phyloP scores from a whole-genome alignment of 2,329 filamentous ascomycete species.

The Cladosporium sp. region DNA sequence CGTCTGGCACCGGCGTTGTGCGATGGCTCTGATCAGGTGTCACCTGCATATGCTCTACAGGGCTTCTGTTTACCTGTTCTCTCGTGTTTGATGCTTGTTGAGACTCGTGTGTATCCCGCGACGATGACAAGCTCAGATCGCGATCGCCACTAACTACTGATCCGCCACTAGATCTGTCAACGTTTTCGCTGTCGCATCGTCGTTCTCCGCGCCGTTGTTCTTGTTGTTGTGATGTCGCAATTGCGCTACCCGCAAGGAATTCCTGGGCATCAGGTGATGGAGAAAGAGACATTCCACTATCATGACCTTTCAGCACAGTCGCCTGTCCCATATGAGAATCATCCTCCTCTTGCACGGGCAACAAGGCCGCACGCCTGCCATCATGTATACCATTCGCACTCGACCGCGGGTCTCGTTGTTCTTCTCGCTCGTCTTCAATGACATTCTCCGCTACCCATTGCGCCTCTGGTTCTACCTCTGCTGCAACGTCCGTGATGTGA shows the following conservation, averaged over 20 bases:
- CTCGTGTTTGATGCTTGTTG: neutral
- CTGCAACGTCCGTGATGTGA: conserved; percentile 9
- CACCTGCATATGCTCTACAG: neutral
- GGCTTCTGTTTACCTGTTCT: neutral
- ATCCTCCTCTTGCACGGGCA: conserved; percentile 11
- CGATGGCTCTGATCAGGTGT: conserved; percentile 2
- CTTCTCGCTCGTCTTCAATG: conserved; percentile 21
- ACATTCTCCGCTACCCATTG: conserved; percentile 18
- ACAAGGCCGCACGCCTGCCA: neutral
- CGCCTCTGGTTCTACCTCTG: conserved; percentile 17
- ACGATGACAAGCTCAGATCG: neutral
- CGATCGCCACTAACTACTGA: too few species aligned
- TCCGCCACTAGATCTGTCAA: neutral
- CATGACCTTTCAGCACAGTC: neutral
- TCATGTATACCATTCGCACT: conserved; percentile 15
- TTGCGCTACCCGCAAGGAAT: neutral
- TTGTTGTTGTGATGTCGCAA: neutral
- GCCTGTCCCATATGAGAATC: neutral
- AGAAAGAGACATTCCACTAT: conserved; percentile 8
- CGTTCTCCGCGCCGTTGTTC: neutral
- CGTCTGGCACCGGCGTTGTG: neutral
- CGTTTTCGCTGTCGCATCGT: neutral
- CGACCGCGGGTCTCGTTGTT: conserved; percentile 15
- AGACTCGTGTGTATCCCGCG: neutral
- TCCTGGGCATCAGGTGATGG: conserved; percentile 1